Evolutionary conservation across 495 filamentous ascomycete species (phyloP).

Genomic region (Talaromyces wortmannii): DNA sequence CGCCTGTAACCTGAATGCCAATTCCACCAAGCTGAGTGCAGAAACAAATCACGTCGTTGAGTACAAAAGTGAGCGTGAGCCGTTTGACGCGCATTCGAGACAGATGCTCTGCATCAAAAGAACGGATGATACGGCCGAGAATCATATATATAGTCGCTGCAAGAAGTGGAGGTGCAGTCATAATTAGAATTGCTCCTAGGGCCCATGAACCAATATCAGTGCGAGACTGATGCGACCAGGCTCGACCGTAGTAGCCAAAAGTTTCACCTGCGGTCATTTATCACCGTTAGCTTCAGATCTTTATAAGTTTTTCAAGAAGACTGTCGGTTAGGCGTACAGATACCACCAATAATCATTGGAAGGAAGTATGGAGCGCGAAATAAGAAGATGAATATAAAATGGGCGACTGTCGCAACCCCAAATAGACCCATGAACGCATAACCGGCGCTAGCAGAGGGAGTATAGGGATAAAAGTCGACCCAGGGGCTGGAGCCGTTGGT

Average conservation of each 20-base stretch:
- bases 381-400: constrained; percentile 38
- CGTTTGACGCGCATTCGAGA: constrained; percentile 15
- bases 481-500: background rate
- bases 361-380: constrained; percentile 56
- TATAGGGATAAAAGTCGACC: constrained; percentile 10
- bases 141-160: constrained; percentile 55
- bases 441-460: constrained; percentile 41
- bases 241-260: constrained; percentile 49
- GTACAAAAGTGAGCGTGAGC: constrained; percentile 29
- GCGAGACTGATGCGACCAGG: constrained; percentile 12
- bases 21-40: constrained; percentile 13
- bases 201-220: constrained; percentile 13
- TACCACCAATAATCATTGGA: constrained; percentile 48
- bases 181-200: constrained; percentile 29
- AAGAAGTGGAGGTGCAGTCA: constrained; percentile 18
- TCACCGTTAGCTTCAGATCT: background rate
- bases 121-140: constrained; percentile 39
- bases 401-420: constrained; percentile 30
- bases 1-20: background rate
- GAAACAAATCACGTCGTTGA: constrained; percentile 27
- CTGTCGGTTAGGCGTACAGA: constrained; percentile 33
- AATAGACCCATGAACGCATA: constrained; percentile 46
- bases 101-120: constrained; percentile 34
- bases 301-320: background rate
- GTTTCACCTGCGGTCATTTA: constrained; percentile 38